phyloP scores from a whole-genome alignment of 331 rosid genomes.

The Dryas integrifolia region DNA sequence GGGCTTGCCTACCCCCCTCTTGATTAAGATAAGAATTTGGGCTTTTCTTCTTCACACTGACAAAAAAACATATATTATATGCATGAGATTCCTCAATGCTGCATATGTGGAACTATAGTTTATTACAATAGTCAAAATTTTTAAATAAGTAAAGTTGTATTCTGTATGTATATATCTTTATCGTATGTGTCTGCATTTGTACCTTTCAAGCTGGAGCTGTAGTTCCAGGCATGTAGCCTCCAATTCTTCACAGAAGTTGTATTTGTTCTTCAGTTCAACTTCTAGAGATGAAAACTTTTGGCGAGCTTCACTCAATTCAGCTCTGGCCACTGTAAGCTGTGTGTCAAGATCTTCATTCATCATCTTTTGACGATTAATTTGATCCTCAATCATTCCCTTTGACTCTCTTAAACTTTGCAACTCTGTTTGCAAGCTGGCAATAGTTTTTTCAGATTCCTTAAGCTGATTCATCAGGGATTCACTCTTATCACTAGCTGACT shows the following conservation, averaged over 20 bases:
- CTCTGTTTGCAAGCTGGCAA: slow-evolving; percentile 54
- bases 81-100: slow-evolving; percentile 27
- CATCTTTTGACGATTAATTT: slow-evolving; percentile 34
- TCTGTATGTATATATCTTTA: background rate
- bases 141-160: background rate
- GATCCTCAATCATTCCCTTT: slow-evolving; percentile 42
- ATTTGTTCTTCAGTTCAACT: slow-evolving; percentile 62
- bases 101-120: background rate
- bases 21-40: slow-evolving; percentile 28
- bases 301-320: slow-evolving; percentile 48
- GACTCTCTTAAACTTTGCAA: slow-evolving; percentile 45
- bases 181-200: background rate
- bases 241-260: slow-evolving; percentile 57
- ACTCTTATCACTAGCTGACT: slow-evolving; percentile 39
- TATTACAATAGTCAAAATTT: background rate
- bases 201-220: slow-evolving; percentile 84
- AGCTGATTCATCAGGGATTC: slow-evolving; percentile 46
- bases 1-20: slow-evolving; percentile 56
- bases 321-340: slow-evolving; percentile 43
- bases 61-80: slow-evolving; percentile 21
- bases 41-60: slow-evolving; percentile 54
- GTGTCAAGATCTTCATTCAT: slow-evolving; percentile 45
- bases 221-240: slow-evolving; percentile 68
- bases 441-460: slow-evolving; percentile 52
- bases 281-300: slow-evolving; percentile 58